These are phyloP conservation scores for Colletotrichum chrysophilum DNA, from an alignment of 2,329 filamentous ascomycete species.

Conservation along the genomic window DNA sequence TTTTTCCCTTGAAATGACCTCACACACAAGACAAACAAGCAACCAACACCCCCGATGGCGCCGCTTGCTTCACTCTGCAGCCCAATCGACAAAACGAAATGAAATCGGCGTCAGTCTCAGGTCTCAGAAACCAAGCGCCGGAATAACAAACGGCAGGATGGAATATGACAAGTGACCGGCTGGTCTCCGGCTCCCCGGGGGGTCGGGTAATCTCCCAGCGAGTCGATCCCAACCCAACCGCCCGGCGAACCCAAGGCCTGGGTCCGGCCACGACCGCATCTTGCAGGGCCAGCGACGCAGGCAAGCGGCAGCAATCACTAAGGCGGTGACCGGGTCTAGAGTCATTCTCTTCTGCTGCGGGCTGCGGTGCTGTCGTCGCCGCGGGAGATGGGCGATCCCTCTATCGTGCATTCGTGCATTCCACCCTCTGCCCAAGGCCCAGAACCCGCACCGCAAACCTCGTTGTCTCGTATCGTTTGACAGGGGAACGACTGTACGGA, in stretches of 20 bases:
- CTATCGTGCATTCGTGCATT: not conserved
- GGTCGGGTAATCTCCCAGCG: conserved; percentile 5
- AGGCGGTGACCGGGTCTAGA: not conserved
- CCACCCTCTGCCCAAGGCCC: not conserved
- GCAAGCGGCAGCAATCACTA: not conserved
- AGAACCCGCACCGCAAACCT: not conserved
- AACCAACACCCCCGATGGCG: not conserved
- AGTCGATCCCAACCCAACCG: not conserved
- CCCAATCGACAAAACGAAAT: not conserved
- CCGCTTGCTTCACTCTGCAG: not conserved
- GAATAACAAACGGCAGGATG: not conserved
- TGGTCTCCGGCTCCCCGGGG: not conserved
- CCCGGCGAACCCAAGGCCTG: not conserved
- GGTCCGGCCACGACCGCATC: not conserved
- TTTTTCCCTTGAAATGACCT: not conserved
- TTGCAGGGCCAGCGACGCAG: not conserved
- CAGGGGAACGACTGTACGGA: not conserved
- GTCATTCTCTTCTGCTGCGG: not conserved
- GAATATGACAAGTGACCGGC: conserved; percentile 3
- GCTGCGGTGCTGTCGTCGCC: not conserved
- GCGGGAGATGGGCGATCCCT: not conserved
- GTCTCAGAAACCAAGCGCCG: not conserved
- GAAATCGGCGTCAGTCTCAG: not conserved
- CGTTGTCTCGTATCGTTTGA: not conserved
- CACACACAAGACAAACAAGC: not conserved